Evolutionary conservation across 257 asterid species (phyloP).

Genomic region (Ilex aquifolium): DNA sequence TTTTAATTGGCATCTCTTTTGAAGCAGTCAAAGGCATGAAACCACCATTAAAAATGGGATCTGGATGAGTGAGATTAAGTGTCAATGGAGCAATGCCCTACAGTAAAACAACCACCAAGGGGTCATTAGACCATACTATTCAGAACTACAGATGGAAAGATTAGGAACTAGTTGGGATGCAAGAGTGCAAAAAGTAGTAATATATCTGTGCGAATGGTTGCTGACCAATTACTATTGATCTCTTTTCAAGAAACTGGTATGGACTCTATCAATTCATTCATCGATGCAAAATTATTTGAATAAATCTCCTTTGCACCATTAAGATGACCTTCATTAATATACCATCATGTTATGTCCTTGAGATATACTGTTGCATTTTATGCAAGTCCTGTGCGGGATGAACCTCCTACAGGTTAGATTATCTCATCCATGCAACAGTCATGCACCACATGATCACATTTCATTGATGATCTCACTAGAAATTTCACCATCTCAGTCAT

Average conservation of each 20-base stretch:
- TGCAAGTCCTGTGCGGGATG: too few species aligned
- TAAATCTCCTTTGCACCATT: too few species aligned
- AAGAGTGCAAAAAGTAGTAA: neutral
- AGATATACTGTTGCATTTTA: too few species aligned
- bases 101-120: conserved; percentile 6
- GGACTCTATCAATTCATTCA: neutral
- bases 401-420: too few species aligned
- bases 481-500: too few species aligned
- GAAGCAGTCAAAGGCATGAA: conserved; percentile 77
- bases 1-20: conserved; percentile 62
- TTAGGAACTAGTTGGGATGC: neutral
- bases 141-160: neutral
- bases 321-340: too few species aligned
- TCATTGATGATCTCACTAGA: too few species aligned
- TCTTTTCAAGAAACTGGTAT: neutral
- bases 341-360: too few species aligned
- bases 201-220: neutral
- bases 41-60: conserved; percentile 52
- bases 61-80: conserved; percentile 65
- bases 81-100: conserved; percentile 86
- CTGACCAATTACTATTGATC: neutral
- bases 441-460: too few species aligned
- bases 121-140: neutral
- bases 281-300: neutral
- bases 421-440: too few species aligned